phyloP scores from a whole-genome alignment of 352 stramenopile genomes.

The Pythium scleroteichum region DNA sequence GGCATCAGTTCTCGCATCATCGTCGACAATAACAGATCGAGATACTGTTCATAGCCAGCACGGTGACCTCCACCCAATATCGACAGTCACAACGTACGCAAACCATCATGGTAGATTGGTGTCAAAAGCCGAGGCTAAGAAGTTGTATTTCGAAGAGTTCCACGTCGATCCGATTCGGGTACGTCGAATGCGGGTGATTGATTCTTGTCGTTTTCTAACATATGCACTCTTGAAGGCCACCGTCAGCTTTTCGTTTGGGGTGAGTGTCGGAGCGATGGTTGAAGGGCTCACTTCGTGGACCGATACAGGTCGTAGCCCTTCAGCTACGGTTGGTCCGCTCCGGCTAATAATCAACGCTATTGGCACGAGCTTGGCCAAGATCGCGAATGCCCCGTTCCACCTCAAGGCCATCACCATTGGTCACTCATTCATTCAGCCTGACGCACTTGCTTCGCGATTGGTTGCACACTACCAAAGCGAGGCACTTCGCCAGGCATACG shows the following conservation, averaged over 20 bases:
- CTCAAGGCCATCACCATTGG: constrained; percentile 74
- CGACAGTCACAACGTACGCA: constrained; percentile 13
- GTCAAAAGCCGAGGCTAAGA: constrained; percentile 68
- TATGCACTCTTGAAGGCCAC: constrained; percentile 40
- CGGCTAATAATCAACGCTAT: constrained; percentile 87
- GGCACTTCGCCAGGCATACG: constrained; percentile 84
- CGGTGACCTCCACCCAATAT: constrained; percentile 20
- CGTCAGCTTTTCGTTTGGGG: constrained; percentile 84
- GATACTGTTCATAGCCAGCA: constrained; percentile 20
- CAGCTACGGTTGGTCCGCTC: constrained; percentile 72
- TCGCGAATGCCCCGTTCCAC: constrained; percentile 87
- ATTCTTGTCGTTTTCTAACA: background rate
- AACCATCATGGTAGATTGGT: constrained; percentile 33
- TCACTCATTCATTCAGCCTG: constrained; percentile 84
- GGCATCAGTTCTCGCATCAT: constrained; percentile 39
- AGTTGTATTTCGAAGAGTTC: constrained; percentile 91
- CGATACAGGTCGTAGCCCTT: constrained; percentile 26
- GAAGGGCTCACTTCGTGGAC: constrained; percentile 48
- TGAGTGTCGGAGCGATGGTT: constrained; percentile 61
- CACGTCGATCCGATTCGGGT: constrained; percentile 80
- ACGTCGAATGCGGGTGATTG: constrained; percentile 13
- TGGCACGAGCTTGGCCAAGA: constrained; percentile 85
- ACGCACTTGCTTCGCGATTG: constrained; percentile 64
- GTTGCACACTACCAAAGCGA: constrained; percentile 88
- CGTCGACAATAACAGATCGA: constrained; percentile 23